These are phyloP conservation scores for Phytophthora tentaculata DNA, from an alignment of 352 stramenopile genomes.

Conservation along the genomic window DNA sequence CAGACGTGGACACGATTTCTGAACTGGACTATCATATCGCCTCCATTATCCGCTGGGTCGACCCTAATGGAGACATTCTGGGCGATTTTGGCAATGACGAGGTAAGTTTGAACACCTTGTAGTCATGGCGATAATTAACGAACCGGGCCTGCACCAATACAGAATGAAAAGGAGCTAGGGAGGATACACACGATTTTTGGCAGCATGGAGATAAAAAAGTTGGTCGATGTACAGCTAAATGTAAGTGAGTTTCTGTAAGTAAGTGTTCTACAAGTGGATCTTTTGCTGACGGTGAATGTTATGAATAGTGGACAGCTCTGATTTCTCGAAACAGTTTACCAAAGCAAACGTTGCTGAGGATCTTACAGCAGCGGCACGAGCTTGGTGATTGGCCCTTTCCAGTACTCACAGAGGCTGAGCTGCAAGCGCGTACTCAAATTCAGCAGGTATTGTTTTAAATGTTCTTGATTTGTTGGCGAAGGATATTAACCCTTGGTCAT, in stretches of 20 bases:
- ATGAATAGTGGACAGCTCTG: slow-evolving; percentile 48
- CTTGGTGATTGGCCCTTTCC: slow-evolving; percentile 61
- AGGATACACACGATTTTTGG: slow-evolving; percentile 53
- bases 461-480: no score
- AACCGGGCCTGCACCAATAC: neutral
- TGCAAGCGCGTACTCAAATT: slow-evolving; percentile 37
- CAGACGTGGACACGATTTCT: slow-evolving; percentile 49
- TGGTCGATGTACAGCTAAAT: slow-evolving; percentile 55
- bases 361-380: slow-evolving; percentile 57
- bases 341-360: slow-evolving; percentile 32
- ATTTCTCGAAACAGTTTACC: slow-evolving; percentile 58
- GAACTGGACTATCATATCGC: slow-evolving; percentile 61
- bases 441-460: slow-evolving; percentile 33
- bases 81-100: slow-evolving; percentile 39
- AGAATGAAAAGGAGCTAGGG: slow-evolving; percentile 38
- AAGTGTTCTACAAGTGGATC: slow-evolving; percentile 2
- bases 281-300: slow-evolving; percentile 1
- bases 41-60: slow-evolving; percentile 40
- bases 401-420: slow-evolving; percentile 48
- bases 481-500: neutral
- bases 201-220: slow-evolving; percentile 50
- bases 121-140: neutral
- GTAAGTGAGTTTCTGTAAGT: slow-evolving; percentile 28
- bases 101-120: slow-evolving; percentile 22
- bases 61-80: slow-evolving; percentile 26